A percentile compares a stretch with the other conserved stretches of the same genome.
These are phyloP conservation scores for Aristolochia contorta DNA, from an alignment of 164 flowering plant species.

Conservation along the genomic window DNA sequence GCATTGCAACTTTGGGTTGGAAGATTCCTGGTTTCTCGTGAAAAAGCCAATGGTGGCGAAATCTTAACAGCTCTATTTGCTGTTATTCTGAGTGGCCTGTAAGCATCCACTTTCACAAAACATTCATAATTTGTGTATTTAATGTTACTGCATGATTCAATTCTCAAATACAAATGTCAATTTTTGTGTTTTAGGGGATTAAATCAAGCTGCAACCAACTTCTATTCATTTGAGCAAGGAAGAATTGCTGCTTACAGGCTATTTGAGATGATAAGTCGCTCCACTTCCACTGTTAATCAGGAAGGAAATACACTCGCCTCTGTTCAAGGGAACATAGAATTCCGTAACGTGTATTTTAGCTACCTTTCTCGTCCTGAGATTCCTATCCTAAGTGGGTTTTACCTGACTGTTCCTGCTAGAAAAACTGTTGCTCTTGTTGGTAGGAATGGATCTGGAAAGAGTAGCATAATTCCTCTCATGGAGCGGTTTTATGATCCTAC, in stretches of 20 bases:
- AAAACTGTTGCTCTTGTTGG: conserved; percentile 98
- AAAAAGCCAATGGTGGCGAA: conserved; percentile 87
- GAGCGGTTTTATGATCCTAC: conserved; percentile 98
- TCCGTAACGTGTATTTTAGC: conserved; percentile 94
- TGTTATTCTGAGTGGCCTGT: conserved; percentile 96
- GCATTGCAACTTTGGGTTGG: conserved; percentile 98
- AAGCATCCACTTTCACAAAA: conserved; percentile 24
- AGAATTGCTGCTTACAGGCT: conserved; percentile 96
- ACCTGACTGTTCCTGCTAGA: conserved; percentile 86
- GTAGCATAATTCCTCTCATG: conserved; percentile 98
- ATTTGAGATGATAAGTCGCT: conserved; percentile 96
- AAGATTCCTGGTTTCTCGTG: conserved; percentile 52
- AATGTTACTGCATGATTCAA: conserved; percentile 1
- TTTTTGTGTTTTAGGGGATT: conserved; percentile 46
- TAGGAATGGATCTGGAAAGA: conserved; percentile 95
- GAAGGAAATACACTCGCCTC: conserved; percentile 55
- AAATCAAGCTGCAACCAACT: conserved; percentile 98
- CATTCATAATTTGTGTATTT: conserved; percentile 1
- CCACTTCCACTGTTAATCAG: conserved; percentile 61
- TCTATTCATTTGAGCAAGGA: conserved; percentile 98
- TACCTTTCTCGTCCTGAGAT: conserved; percentile 95
- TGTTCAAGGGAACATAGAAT: conserved; percentile 93
- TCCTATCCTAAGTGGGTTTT: conserved; percentile 94
- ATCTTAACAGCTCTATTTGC: conserved; percentile 82
- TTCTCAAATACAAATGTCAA: background rate